Evolutionary conservation across 345 rosid genomes (phyloP), one percentile per base, ranked within the genome.

Genomic region (Citropsis articulata): DNA sequence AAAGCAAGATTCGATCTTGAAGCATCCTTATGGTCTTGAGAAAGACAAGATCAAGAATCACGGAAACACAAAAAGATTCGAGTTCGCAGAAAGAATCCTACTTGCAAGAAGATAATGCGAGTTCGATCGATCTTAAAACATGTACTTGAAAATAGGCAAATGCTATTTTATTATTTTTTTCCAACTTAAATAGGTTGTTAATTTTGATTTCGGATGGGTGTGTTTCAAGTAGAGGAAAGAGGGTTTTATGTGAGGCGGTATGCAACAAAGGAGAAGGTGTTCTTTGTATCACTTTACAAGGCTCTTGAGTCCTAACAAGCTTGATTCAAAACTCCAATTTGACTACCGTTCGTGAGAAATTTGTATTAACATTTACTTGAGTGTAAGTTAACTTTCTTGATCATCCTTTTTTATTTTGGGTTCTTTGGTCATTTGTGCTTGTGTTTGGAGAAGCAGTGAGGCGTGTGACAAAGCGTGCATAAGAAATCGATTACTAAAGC

Each of bases 291-390:
- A 22, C 97, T 95, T 9, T 93, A 89, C 76, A 87, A 80, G 81
- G 91, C 97, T 50, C 83, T 95, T 40, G 98, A 93, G 82, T 89
- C 13, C 89, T 95, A 12, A 81, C 88, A 18, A 81, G 83, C 81
- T 93, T 92, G 56, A 82, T 92, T 66, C 97, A 89, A 25, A 95
- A 84, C 89, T 89, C 94, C 7, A 95, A 89, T 84, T 66, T 93
- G 80, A 71, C 90, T 64, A 78, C 95, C 31, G 78, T 75, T 55
- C 81, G 90, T 7, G 94, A 91, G 8, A 84, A 55, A 78, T 89
- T 87, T 50, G 77, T 85, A 65, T 82, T 93, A 65, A 88, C 97
- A 69, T 91, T 87, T 80, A 90, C 87, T 27, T 73, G 81, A 82
- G 83, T 40, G 98, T 93, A 87, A 87, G 82, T 21, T 24, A n/a